Percentiles rank a stretch among this genome's conserved stretches.
Evolutionary conservation across 2,329 filamentous ascomycete species (phyloP).

Genomic region (Colletotrichum navitas): DNA sequence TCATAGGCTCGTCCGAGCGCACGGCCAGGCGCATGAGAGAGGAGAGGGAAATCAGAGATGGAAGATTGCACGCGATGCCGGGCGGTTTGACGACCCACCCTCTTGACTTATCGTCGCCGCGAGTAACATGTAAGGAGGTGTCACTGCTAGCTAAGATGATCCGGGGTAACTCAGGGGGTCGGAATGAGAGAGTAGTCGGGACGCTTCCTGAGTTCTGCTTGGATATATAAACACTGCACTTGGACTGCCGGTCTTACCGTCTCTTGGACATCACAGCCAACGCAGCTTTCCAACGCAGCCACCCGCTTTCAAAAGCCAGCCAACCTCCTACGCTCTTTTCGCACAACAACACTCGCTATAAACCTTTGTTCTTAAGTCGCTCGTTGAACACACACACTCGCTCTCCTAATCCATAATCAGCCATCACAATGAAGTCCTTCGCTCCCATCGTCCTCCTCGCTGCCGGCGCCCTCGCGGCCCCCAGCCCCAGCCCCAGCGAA

Average conservation of each 20-base stretch:
- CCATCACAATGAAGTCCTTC: slow-evolving; percentile 34
- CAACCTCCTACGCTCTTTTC: slow-evolving; percentile 13
- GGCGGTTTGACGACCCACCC: slow-evolving; percentile 19
- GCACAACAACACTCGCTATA: slow-evolving; percentile 8
- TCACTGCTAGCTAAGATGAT: slow-evolving; percentile 20
- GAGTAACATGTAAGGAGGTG: slow-evolving; percentile 12
- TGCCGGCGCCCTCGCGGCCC: slow-evolving; percentile 29
- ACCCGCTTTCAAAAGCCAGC: slow-evolving; percentile 16
- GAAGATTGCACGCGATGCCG: slow-evolving; percentile 32
- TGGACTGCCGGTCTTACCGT: slow-evolving; percentile 14
- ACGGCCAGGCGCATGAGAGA: slow-evolving; percentile 1
- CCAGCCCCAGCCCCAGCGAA: slow-evolving; percentile 25
- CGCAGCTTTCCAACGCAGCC: slow-evolving; percentile 20
- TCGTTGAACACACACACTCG: background rate
- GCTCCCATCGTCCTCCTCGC: slow-evolving; percentile 33
- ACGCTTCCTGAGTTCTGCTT: slow-evolving; percentile 4
- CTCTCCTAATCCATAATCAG: background rate
- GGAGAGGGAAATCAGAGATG: background rate
- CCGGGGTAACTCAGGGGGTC: slow-evolving; percentile 36
- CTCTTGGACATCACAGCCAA: slow-evolving; percentile 10
- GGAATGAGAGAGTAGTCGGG: slow-evolving; percentile 11
- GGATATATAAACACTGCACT: slow-evolving; percentile 34
- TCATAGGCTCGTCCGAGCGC: slow-evolving; percentile 28
- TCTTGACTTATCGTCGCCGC: background rate
- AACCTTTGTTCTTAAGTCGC: background rate